Evolutionary conservation across 2,329 filamentous ascomycete genomes (phyloP).

Genomic region (Colletotrichum sp.): DNA sequence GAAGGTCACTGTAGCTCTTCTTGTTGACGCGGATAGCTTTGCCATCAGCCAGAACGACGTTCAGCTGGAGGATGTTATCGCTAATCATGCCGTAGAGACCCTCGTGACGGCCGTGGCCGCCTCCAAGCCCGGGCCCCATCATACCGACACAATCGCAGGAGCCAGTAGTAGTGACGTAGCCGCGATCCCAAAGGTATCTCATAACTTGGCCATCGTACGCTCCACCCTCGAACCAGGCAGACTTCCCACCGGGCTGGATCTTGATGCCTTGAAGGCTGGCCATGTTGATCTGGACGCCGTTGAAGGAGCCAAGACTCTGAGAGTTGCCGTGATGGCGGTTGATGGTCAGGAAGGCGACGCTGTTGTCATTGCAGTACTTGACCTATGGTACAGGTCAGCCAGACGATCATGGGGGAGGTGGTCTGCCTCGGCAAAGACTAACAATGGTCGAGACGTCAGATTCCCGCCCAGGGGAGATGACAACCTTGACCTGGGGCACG

Average conservation of each 20-base stretch:
- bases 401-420: neutral
- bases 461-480: neutral
- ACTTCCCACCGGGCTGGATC: neutral
- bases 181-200: slow-evolving; percentile 19
- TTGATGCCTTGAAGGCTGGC: slow-evolving; percentile 15
- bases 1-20: slow-evolving; percentile 24
- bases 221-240: neutral
- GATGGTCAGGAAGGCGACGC: slow-evolving; percentile 22
- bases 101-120: slow-evolving; percentile 60
- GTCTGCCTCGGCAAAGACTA: neutral
- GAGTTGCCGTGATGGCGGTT: slow-evolving; percentile 26
- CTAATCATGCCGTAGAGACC: slow-evolving; percentile 56
- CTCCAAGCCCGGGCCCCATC: slow-evolving; percentile 57
- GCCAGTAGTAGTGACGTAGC: slow-evolving; percentile 37
- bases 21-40: slow-evolving; percentile 35
- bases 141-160: slow-evolving; percentile 57
- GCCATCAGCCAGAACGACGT: slow-evolving; percentile 56
- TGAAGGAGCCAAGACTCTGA: slow-evolving; percentile 17
- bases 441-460: neutral
- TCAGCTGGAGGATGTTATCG: slow-evolving; percentile 56
- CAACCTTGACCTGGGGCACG: neutral
- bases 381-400: slow-evolving; percentile 6
- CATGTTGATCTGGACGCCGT: slow-evolving; percentile 27
- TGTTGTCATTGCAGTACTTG: slow-evolving; percentile 26
- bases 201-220: neutral